Percentiles rank a stretch among this genome's conserved stretches.
phyloP scores from a whole-genome alignment of 345 rosid genomes.

The Hibiscus syriacus region DNA sequence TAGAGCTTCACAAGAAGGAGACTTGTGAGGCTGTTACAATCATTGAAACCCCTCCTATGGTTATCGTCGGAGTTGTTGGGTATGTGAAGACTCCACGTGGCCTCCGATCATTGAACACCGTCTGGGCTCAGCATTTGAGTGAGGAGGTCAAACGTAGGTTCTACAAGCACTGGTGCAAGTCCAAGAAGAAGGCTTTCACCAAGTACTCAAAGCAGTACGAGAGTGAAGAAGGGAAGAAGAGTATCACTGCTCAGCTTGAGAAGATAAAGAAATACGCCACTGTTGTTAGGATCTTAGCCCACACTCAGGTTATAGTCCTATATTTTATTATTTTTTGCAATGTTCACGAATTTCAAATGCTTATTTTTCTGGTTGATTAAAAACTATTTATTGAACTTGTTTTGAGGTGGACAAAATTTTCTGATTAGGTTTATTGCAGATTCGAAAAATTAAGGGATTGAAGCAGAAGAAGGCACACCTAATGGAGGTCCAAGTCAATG shows the following conservation, averaged over 20 bases:
- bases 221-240: background rate
- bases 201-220: background rate
- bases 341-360: background rate
- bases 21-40: background rate
- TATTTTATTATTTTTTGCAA: background rate
- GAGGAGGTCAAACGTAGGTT: background rate
- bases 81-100: background rate
- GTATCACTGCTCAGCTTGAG: background rate
- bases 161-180: background rate
- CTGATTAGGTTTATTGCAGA: background rate
- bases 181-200: background rate
- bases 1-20: slow-evolving; percentile 1
- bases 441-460: background rate
- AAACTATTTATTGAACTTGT: background rate
- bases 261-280: background rate
- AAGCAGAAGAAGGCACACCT: background rate
- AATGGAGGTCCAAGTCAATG: background rate
- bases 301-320: background rate
- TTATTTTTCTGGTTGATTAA: background rate
- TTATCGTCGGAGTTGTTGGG: background rate
- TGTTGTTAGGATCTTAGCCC: background rate
- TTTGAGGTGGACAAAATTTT: background rate
- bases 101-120: background rate
- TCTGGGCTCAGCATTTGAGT: background rate
- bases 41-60: background rate